Conservation (phyloP, 2,329 filamentous ascomycete genomes). For the Metarhizium sp. region DNA sequence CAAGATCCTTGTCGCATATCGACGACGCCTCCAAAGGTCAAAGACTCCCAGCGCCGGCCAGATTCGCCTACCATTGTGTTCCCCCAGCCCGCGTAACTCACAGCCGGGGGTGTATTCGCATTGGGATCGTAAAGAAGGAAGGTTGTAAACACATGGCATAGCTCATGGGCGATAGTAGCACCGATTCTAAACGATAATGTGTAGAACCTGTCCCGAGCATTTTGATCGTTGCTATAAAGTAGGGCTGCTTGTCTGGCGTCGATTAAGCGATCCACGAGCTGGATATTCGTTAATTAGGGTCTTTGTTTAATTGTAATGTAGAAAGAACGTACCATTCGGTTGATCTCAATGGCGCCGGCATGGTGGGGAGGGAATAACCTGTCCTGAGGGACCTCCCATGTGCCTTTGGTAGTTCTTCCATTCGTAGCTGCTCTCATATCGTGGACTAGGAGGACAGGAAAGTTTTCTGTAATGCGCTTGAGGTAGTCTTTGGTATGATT, state of each 20-base stretch:
- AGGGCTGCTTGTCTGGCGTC: not conserved
- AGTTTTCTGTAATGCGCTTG: not conserved
- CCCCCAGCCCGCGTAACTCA: not conserved
- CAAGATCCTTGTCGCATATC: not conserved
- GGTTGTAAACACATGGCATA: not conserved
- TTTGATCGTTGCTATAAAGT: not conserved
- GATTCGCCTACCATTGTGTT: not conserved
- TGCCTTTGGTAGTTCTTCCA: not conserved
- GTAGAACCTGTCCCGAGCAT: not conserved
- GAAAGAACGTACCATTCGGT: not conserved
- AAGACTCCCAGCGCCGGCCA: not conserved
- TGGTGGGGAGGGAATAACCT: not conserved
- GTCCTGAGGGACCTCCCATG: not conserved
- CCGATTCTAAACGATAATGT: not conserved
- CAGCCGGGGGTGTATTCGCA: not conserved
- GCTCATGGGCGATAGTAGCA: not conserved
- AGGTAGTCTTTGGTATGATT: not conserved
- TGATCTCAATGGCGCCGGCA: not conserved
- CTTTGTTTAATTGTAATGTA: no score
- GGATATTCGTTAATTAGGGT: not conserved
- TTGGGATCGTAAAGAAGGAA: not conserved
- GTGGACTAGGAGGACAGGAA: not conserved
- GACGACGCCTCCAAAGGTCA: not conserved
- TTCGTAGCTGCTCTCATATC: not conserved
- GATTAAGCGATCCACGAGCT: not conserved